Conservation (phyloP, 2,329 filamentous ascomycete species). For the Mycogone perniciosa region DNA sequence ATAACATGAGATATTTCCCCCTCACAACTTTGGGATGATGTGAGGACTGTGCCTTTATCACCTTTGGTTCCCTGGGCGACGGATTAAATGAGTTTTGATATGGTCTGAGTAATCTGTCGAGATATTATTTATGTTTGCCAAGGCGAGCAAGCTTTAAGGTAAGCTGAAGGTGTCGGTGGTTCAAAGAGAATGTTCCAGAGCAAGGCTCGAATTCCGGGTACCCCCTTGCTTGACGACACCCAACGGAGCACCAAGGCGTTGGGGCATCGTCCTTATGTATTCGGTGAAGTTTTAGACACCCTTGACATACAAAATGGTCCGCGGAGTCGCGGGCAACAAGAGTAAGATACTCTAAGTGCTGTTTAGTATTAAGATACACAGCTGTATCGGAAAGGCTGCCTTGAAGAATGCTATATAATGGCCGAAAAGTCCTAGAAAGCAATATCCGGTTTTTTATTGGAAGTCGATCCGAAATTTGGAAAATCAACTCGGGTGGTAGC, state of each 20-base stretch:
- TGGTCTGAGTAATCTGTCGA: slow-evolving; percentile 1
- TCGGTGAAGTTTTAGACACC: background rate
- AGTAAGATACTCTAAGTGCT: background rate
- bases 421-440: too few species aligned
- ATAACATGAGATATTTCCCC: slow-evolving; percentile 11
- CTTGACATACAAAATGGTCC: background rate
- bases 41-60: background rate
- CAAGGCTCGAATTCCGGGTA: background rate
- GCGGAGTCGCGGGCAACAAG: background rate
- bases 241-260: background rate
- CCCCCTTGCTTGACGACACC: background rate
- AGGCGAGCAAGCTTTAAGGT: slow-evolving; percentile 3
- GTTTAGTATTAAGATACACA: background rate
- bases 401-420: too few species aligned
- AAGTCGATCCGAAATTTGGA: too few species aligned
- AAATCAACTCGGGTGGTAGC: too few species aligned
- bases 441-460: too few species aligned
- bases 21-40: slow-evolving; percentile 9
- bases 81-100: background rate
- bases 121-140: background rate
- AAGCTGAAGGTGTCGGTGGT: slow-evolving; percentile 5
- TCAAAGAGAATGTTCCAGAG: background rate
- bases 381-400: too few species aligned
- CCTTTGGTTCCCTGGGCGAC: background rate
- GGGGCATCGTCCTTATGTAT: background rate